Base-by-base conservation (phyloP, 2,329 filamentous ascomycete species). In the Atkinsonella texensis region DNA sequence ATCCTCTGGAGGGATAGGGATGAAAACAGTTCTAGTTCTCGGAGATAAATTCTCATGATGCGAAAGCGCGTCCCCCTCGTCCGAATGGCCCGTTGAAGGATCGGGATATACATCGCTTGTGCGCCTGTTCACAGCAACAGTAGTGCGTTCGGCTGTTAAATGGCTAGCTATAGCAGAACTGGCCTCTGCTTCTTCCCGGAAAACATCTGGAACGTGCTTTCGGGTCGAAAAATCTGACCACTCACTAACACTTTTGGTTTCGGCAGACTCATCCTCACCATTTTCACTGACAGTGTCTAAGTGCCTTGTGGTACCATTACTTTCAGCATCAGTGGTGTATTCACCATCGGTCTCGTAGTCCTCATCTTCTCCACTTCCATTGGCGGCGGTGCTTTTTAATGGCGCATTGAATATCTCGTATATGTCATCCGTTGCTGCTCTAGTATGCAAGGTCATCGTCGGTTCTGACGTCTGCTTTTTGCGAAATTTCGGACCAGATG, bases 371-470 rank as follows among this genome's bases (percentile, higher is more conserved):
- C 74, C 77, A 49, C 69, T 74, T 41, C 68, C 70, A 8, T 72
- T 70, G 1, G 59, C 63, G 2, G 64, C 60, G 46, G 52, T 52
- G 49, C 62, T 15, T 57, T 62, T 54, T 57, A 64, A 50, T 1
- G 93, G 91, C 53, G 93, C 87, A 62, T 93, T 97, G 70, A 97
- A 98, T 46, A 98, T 88, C 53, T 89, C 89, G 62, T 97, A 97
- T 49, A 98, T 96, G 59, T 98, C 93, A 59, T 97, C 90, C 55
- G 91, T 96, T 4, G 93, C 93, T 57, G 93, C 91, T 60, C 81
- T 87, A 12, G 93, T 98, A 63, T 97, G 89, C 57, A 98, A 80
- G 0, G 93, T 98, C 90, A 98, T 96, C 1, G 93, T 98, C n/a
- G 90, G 87, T 67, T 97, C 91, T 49, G 77, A 72, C 2, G 68